A percentile compares a stretch with the other conserved stretches of the same genome.
phyloP scores from a whole-genome alignment of 2,329 filamentous ascomycete species.

The Dendrostoma leiphaemia region DNA sequence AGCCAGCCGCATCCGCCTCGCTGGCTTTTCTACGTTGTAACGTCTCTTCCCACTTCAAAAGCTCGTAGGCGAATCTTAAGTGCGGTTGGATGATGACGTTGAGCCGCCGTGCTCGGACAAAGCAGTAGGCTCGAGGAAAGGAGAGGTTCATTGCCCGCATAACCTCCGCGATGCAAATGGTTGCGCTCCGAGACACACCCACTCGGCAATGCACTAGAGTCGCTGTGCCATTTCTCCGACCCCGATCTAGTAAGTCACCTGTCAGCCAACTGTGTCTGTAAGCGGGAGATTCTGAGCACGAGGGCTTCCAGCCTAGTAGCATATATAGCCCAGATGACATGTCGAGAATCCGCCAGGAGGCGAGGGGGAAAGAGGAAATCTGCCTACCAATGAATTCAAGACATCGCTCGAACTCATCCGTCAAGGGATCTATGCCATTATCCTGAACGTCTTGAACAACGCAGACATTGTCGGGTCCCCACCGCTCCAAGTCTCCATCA shows the following conservation, averaged over 20 bases:
- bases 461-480: slow-evolving; percentile 77
- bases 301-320: too few relatives aligned
- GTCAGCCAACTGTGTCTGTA: slow-evolving; percentile 4
- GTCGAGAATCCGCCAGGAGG: too few relatives aligned
- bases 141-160: slow-evolving; percentile 81
- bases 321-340: too few relatives aligned
- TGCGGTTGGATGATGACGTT: slow-evolving; percentile 99
- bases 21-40: slow-evolving; percentile 54
- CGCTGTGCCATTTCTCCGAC: slow-evolving; percentile 72
- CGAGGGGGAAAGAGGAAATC: background rate
- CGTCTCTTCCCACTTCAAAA: slow-evolving; percentile 91
- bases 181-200: slow-evolving; percentile 91
- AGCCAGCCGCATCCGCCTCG: slow-evolving; percentile 33
- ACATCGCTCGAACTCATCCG: slow-evolving; percentile 79
- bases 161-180: slow-evolving; percentile 98
- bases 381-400: slow-evolving; percentile 86
- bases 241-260: slow-evolving; percentile 59
- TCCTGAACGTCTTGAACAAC: slow-evolving; percentile 87
- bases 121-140: slow-evolving; percentile 92
- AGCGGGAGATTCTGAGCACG: too few relatives aligned
- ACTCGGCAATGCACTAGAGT: slow-evolving; percentile 96
- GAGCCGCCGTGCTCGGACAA: slow-evolving; percentile 83
- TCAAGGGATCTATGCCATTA: slow-evolving; percentile 92
- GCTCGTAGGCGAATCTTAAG: slow-evolving; percentile 89
- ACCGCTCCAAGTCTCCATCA: slow-evolving; percentile 65